Evolutionary conservation across 306 rosid species (phyloP).

Genomic region (Ziziphus jujuba): DNA sequence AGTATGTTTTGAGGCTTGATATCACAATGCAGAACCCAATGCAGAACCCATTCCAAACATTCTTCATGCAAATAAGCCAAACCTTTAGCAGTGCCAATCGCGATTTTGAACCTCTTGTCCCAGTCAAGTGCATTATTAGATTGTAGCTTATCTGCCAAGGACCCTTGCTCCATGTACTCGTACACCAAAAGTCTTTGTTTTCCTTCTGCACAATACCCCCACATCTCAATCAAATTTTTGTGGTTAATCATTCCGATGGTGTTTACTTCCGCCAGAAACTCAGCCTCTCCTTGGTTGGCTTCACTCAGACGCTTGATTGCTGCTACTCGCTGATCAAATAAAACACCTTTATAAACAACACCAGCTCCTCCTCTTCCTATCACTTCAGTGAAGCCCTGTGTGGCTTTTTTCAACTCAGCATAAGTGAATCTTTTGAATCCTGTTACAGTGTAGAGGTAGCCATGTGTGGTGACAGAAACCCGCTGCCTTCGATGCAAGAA

Average conservation of each 20-base stretch:
- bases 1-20: constrained; percentile 73
- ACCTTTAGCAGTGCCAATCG: constrained; percentile 51
- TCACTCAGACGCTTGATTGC: constrained; percentile 44
- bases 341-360: constrained; percentile 43
- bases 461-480: constrained; percentile 11
- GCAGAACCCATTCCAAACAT: constrained; percentile 69
- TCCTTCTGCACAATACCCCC: constrained; percentile 58
- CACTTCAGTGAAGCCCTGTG: constrained; percentile 44
- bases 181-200: constrained; percentile 53
- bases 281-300: constrained; percentile 53
- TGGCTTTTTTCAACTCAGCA: constrained; percentile 50
- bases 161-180: constrained; percentile 51
- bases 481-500: constrained; percentile 16
- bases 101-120: constrained; percentile 41
- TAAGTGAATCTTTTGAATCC: constrained; percentile 50
- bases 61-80: constrained; percentile 60
- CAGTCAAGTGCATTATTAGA: constrained; percentile 46
- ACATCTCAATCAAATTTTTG: constrained; percentile 58
- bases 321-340: constrained; percentile 40
- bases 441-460: constrained; percentile 30
- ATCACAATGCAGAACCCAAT: constrained; percentile 70
- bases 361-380: constrained; percentile 62
- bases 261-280: constrained; percentile 53
- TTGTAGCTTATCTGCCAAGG: constrained; percentile 32
- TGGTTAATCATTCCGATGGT: constrained; percentile 58